Conservation (phyloP, 2,329 filamentous ascomycete species). For the Fusarium virguliforme region DNA sequence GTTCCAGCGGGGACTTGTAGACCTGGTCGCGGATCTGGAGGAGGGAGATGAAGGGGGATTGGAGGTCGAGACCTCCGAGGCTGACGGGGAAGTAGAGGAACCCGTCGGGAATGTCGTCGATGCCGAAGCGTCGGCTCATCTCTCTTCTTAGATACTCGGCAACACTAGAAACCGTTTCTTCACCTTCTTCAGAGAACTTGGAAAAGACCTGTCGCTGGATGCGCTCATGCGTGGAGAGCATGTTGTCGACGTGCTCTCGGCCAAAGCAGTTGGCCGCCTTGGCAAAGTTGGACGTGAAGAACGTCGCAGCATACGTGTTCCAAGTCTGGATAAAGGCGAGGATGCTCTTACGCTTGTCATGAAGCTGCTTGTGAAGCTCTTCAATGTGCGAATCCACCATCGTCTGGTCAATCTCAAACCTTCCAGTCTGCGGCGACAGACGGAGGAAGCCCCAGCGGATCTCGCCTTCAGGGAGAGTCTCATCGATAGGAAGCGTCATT, state of each 20-base stretch:
- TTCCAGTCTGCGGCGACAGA: constrained; percentile 67
- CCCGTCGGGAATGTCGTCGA: constrained; percentile 61
- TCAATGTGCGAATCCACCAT: constrained; percentile 73
- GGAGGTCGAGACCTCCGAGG: constrained; percentile 64
- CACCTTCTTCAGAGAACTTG: constrained; percentile 47
- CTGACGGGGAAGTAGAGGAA: constrained; percentile 65
- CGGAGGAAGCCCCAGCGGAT: constrained; percentile 71
- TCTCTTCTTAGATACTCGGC: constrained; percentile 69
- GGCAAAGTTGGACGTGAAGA: constrained; percentile 70
- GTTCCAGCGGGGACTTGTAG: constrained; percentile 48
- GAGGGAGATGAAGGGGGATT: constrained; percentile 62
- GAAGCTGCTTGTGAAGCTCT: constrained; percentile 72
- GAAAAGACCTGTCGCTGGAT: constrained; percentile 67
- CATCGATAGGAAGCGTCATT: constrained; percentile 45
- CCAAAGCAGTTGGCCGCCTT: constrained; percentile 68
- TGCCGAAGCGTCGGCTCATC: constrained; percentile 68
- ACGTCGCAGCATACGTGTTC: constrained; percentile 68
- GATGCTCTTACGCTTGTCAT: constrained; percentile 66
- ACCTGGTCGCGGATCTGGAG: constrained; percentile 59
- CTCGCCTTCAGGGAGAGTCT: constrained; percentile 63
- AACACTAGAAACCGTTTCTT: constrained; percentile 59
- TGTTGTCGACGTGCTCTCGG: constrained; percentile 66
- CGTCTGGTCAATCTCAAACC: constrained; percentile 72
- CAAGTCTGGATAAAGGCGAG: constrained; percentile 65
- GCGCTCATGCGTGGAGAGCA: constrained; percentile 65